Conservation (phyloP, 1,284 basidiomycete genomes). For the Ustilago sp. region DNA sequence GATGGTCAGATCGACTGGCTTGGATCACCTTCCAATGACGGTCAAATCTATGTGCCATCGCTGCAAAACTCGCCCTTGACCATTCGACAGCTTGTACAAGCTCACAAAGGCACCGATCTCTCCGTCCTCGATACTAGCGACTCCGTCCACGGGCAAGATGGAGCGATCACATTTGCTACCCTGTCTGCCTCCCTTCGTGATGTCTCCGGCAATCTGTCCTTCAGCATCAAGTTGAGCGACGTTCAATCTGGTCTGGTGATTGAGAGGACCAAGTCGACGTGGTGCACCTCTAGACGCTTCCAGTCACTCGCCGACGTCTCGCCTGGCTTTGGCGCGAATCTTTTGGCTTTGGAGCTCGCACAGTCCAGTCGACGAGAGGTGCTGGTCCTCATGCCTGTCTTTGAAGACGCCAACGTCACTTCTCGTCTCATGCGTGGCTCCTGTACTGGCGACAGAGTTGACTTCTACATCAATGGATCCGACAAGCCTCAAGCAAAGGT, state of each 20-base stretch:
- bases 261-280: slow-evolving; percentile 50
- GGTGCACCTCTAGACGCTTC: slow-evolving; percentile 48
- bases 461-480: slow-evolving; percentile 15
- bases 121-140: background rate
- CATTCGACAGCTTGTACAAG: slow-evolving; percentile 21
- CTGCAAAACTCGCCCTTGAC: background rate
- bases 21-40: slow-evolving; percentile 38
- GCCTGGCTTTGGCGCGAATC: slow-evolving; percentile 21
- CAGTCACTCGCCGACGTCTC: slow-evolving; percentile 28
- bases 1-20: slow-evolving; percentile 51
- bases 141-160: background rate
- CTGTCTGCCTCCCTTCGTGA: slow-evolving; percentile 3
- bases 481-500: slow-evolving; percentile 13
- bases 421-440: slow-evolving; percentile 18
- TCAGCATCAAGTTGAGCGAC: slow-evolving; percentile 25
- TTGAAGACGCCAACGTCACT: slow-evolving; percentile 12
- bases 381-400: slow-evolving; percentile 31
- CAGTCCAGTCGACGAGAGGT: slow-evolving; percentile 15
- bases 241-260: slow-evolving; percentile 34
- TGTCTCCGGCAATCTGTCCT: background rate
- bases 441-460: slow-evolving; percentile 4
- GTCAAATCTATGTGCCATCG: slow-evolving; percentile 26
- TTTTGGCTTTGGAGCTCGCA: slow-evolving; percentile 32
- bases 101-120: slow-evolving; percentile 12
- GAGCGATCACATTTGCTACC: slow-evolving; percentile 4